These are phyloP conservation scores for Hebeloma cylindrosporum DNA, from an alignment of 768 basidiomycete species.

Conservation along the genomic window DNA sequence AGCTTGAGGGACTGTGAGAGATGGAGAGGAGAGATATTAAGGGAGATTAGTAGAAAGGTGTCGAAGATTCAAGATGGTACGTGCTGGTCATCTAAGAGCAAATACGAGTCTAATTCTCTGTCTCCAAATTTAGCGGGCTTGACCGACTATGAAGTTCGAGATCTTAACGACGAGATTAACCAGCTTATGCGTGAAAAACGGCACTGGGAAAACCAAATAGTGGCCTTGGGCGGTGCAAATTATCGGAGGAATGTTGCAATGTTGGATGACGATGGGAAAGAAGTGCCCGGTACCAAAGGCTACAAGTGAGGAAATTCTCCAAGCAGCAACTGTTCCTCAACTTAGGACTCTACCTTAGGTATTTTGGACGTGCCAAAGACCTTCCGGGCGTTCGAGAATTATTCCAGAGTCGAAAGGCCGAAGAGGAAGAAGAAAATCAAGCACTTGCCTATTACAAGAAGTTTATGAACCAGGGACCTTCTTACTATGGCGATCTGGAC, in stretches of 20 bases:
- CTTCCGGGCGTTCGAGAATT: slow-evolving; percentile 93
- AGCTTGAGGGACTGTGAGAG: slow-evolving; percentile 91
- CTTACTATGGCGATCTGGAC: slow-evolving; percentile 91
- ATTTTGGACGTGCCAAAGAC: slow-evolving; percentile 96
- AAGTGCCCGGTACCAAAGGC: slow-evolving; percentile 94
- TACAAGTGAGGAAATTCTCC: slow-evolving; percentile 71
- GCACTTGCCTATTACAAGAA: slow-evolving; percentile 78
- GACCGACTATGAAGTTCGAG: slow-evolving; percentile 94
- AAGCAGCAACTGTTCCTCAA: background rate
- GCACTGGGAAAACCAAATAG: slow-evolving; percentile 98
- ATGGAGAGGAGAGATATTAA: slow-evolving; percentile 93
- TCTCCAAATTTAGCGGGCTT: slow-evolving; percentile 69
- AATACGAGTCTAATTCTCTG: background rate
- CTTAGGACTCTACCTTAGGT: slow-evolving; percentile 45
- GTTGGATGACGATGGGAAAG: slow-evolving; percentile 92
- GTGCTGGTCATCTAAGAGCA: slow-evolving; percentile 27
- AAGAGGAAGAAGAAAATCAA: slow-evolving; percentile 87
- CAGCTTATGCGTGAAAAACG: slow-evolving; percentile 91
- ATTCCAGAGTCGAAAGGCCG: slow-evolving; percentile 83
- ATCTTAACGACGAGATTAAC: slow-evolving; percentile 98
- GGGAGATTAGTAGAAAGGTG: slow-evolving; percentile 95
- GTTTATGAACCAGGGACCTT: slow-evolving; percentile 83
- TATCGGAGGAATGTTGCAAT: slow-evolving; percentile 92
- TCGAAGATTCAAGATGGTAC: slow-evolving; percentile 95
- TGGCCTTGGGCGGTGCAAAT: slow-evolving; percentile 94